Evolutionary conservation across 768 basidiomycete species (phyloP).

Genomic region (Fomitopsis pulvina): DNA sequence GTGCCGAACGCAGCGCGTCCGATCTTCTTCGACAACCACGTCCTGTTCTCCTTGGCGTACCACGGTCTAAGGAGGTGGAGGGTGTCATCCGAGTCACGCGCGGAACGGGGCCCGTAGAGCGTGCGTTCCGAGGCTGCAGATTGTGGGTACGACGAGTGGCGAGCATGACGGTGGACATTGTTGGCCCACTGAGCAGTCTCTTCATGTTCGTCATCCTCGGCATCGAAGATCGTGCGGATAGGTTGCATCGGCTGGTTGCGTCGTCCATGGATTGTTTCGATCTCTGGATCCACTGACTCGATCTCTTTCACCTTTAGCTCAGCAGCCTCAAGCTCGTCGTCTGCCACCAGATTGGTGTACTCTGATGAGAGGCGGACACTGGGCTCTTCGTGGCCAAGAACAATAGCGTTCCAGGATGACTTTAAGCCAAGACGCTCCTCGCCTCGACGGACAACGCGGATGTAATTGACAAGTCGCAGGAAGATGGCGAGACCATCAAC

Average conservation of each 20-base stretch:
- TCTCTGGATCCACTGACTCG: constrained; percentile 7
- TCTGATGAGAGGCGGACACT: constrained; percentile 29
- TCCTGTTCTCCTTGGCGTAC: constrained; percentile 20
- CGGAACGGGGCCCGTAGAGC: constrained; percentile 41
- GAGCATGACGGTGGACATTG: constrained; percentile 27
- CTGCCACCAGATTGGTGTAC: constrained; percentile 51
- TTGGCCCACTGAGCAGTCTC: constrained; percentile 52
- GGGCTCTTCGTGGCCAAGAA: constrained; percentile 41
- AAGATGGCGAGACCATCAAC: constrained; percentile 49
- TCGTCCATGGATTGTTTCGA: constrained; percentile 10
- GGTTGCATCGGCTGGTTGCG: constrained; percentile 17
- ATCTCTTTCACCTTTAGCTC: constrained; percentile 31
- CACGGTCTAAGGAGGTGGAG: constrained; percentile 25
- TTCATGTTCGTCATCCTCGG: constrained; percentile 25
- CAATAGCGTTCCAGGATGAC: constrained; percentile 49
- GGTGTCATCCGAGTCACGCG: constrained; percentile 52
- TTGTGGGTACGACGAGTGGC: constrained; percentile 35
- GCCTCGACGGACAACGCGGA: constrained; percentile 26
- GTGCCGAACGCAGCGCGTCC: constrained; percentile 44
- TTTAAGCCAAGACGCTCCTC: constrained; percentile 39
- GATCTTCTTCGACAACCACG: constrained; percentile 31
- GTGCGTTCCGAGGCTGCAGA: constrained; percentile 49
- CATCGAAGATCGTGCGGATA: constrained; percentile 18
- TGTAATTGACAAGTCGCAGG: constrained; percentile 45
- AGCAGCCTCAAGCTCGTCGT: constrained; percentile 47